Percentiles rank a stretch among this genome's conserved stretches.
Conservation (phyloP, 768 basidiomycete species). For the Mycena filopes region DNA sequence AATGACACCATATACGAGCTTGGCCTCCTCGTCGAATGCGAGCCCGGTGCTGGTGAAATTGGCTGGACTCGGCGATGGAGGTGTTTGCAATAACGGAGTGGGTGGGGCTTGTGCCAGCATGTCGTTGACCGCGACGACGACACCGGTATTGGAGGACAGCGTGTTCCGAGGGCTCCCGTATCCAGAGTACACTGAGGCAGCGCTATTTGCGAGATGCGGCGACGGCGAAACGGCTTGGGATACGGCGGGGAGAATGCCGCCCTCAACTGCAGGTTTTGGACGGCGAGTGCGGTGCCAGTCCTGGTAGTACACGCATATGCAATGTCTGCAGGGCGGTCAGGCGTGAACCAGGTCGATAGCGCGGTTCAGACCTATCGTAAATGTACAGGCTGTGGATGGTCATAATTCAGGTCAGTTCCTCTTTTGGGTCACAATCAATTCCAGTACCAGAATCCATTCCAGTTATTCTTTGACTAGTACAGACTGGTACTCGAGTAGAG, state of each 20-base stretch:
- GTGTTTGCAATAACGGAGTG: constrained; percentile 49
- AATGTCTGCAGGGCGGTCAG: constrained; percentile 68
- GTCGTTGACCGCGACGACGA: constrained; percentile 73
- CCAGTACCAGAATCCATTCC: too few relatives aligned
- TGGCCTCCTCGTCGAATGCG: constrained; percentile 96
- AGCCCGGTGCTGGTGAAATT: constrained; percentile 64
- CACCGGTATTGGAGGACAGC: constrained; percentile 69
- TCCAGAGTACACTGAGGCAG: constrained; percentile 45
- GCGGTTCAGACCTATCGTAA: constrained; percentile 77
- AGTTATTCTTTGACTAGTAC: too few relatives aligned
- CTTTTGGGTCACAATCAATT: constrained; percentile 4
- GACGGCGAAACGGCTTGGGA: constrained; percentile 69
- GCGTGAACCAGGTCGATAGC: constrained; percentile 11
- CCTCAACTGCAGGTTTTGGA: constrained; percentile 77
- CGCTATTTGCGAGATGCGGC: constrained; percentile 42
- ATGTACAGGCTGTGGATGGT: constrained; percentile 95
- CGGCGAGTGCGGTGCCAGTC: constrained; percentile 90
- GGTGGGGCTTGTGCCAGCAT: constrained; percentile 45
- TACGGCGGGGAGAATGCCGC: constrained; percentile 82
- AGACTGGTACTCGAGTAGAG: too few relatives aligned
- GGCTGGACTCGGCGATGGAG: constrained; percentile 42
- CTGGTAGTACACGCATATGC: constrained; percentile 93
- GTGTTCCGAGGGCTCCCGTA: constrained; percentile 74
- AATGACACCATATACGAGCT: constrained; percentile 96
- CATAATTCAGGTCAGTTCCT: constrained; percentile 57